Percentiles rank a stretch among this genome's conserved stretches.
These are phyloP conservation scores for Trypethelium eluteriae DNA, from an alignment of 495 filamentous ascomycete species.

Conservation along the genomic window DNA sequence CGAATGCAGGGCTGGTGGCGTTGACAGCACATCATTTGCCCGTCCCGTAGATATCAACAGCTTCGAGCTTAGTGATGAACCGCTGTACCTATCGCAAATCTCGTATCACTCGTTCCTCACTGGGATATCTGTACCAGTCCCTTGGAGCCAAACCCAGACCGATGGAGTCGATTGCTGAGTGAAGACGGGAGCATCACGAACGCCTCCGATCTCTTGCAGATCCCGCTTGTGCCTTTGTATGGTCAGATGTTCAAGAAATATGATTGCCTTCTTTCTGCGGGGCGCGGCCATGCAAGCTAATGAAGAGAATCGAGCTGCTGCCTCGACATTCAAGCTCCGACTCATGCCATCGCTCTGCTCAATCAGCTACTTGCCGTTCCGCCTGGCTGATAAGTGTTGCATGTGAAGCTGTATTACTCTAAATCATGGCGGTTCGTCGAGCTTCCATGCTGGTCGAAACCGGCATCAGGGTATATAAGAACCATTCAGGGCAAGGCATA, in stretches of 20 bases:
- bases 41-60: too few species aligned
- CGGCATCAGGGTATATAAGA: neutral
- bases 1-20: neutral
- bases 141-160: neutral
- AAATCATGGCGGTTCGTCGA: neutral
- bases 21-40: constrained; percentile 4
- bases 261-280: neutral
- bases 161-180: neutral
- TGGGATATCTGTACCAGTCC: too few species aligned
- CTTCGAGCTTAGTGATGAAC: too few species aligned
- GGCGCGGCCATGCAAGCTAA: neutral
- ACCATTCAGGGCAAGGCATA: neutral
- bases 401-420: neutral
- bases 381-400: neutral
- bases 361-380: neutral
- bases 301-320: neutral
- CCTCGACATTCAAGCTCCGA: neutral
- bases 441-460: neutral
- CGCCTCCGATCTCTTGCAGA: neutral
- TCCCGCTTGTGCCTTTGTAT: neutral
- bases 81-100: too few species aligned
- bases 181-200: neutral
- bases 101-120: too few species aligned
- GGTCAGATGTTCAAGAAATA: neutral
- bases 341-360: neutral